Evolutionary conservation across 2,329 filamentous ascomycete genomes (phyloP).

Genomic region (Aureobasidium melanogenum): DNA sequence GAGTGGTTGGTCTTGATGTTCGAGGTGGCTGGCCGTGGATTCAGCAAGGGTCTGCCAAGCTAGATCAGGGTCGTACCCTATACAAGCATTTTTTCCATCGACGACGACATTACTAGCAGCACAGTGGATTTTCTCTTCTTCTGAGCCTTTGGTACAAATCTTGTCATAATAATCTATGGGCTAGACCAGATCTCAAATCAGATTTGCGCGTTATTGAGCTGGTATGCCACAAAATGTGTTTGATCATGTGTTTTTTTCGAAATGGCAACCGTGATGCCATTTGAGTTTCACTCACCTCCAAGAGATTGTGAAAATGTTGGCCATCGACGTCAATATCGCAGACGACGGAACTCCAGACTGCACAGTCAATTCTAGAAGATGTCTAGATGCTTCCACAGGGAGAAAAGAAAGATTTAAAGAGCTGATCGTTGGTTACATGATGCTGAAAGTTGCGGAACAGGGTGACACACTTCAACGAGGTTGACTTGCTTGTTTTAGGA

Average conservation of each 20-base stretch:
- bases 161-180: accelerated
- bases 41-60: background rate
- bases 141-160: background rate
- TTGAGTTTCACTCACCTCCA: too few species aligned
- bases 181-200: too few species aligned
- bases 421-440: background rate
- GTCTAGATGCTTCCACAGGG: background rate
- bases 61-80: background rate
- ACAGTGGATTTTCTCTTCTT: background rate
- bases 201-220: background rate
- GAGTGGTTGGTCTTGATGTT: background rate
- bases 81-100: background rate
- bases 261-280: background rate
- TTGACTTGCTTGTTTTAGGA: background rate
- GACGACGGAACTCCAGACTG: background rate
- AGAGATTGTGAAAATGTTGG: background rate
- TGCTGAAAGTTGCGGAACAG: background rate
- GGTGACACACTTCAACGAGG: background rate
- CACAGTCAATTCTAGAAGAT: background rate
- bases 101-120: background rate
- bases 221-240: background rate
- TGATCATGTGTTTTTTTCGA: background rate
- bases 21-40: background rate
- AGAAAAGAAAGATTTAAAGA: too few species aligned
- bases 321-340: background rate